Evolutionary conservation across 352 stramenopile genomes (phyloP).

Genomic region (Phytophthora tentaculata): DNA sequence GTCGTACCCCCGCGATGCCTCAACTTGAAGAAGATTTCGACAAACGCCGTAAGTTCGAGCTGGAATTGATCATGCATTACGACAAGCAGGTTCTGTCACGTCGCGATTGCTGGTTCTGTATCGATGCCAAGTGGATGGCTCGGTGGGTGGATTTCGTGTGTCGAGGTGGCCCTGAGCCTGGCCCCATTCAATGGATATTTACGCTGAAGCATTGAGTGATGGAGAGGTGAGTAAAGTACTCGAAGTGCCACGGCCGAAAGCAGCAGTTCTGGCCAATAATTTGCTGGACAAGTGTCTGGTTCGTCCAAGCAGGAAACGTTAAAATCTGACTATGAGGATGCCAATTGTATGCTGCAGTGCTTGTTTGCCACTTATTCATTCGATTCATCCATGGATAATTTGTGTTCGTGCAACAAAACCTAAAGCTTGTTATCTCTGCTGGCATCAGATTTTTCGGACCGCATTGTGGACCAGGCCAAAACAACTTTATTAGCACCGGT

Average conservation of each 20-base stretch:
- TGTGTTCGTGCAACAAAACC: no score
- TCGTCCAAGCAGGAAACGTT: constrained; percentile 25
- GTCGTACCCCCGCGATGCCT: constrained; percentile 16
- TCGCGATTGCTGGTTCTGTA: constrained; percentile 78
- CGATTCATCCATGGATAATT: no score
- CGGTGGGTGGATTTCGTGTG: constrained; percentile 66
- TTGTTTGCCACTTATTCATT: constrained; percentile 18
- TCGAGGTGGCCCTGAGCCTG: constrained; percentile 55
- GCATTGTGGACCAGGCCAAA: no score
- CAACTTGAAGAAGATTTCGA: constrained; percentile 48
- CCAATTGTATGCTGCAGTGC: constrained; percentile 15
- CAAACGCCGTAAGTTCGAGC: constrained; percentile 71
- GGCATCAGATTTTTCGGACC: no score
- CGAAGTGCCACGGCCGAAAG: constrained; percentile 49
- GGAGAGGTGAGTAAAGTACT: constrained; percentile 44
- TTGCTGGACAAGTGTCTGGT: constrained; percentile 54
- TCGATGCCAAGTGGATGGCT: constrained; percentile 72
- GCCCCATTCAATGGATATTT: constrained; percentile 65
- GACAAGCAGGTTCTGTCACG: constrained; percentile 60
- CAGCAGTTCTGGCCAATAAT: constrained; percentile 47
- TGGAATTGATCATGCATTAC: constrained; percentile 67
- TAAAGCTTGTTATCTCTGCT: no score
- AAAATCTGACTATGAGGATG: neutral
- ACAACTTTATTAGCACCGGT: no score
- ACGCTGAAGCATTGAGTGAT: constrained; percentile 48